Evolutionary conservation across 352 stramenopile genomes (phyloP), one percentile per base, ranked within the genome.

Genomic region (Pilasporangium apinafurcum): DNA sequence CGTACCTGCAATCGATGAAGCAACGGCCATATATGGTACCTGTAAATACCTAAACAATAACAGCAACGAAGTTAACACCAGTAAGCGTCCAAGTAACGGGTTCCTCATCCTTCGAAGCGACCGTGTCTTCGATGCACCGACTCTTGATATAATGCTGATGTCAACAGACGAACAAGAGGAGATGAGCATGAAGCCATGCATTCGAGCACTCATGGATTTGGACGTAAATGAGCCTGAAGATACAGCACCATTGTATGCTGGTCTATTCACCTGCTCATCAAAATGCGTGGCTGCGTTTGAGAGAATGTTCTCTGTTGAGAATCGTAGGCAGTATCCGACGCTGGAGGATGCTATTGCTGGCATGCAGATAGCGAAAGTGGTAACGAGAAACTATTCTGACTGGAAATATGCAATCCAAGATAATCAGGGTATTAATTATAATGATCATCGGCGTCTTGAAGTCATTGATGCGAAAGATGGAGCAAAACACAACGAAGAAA

Each of bases 331-430:
- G 31, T 40, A 28, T 28, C 14, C 8, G 5, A 26, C 48, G 4
- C 20, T 58, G 5, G 21, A 43, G 21, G 16, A 37, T 12, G 27
- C 28, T 17, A 20, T 39, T 8, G 40, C 30, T 8, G 28, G 37
- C 22, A 18, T 48, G 5, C 26, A 22, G 1, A 39, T 48, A 8
- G 33, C 59, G 44, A 55, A 48, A 29, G 37, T 63, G 26, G 50
- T 63, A 6, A 51, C 55, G 18, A 63, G 55, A 14, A 51, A 63
- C 50, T 63, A 60, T 24, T 63, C 50, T 36, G 50, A 38, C 27
- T 59, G 55, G 55, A 52, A 22, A 18, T 22, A 5, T 40, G 34
- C 16, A 44, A 31, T 8, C 35, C 8, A 8, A 31, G 37, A 22
- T 7, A 20, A 34, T n/a, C 29, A 34, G 13, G 29, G 0, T 28